A percentile compares a stretch with the other conserved stretches of the same genome.
Conservation (phyloP, 495 filamentous ascomycete species). For the Tirmania nivea region DNA sequence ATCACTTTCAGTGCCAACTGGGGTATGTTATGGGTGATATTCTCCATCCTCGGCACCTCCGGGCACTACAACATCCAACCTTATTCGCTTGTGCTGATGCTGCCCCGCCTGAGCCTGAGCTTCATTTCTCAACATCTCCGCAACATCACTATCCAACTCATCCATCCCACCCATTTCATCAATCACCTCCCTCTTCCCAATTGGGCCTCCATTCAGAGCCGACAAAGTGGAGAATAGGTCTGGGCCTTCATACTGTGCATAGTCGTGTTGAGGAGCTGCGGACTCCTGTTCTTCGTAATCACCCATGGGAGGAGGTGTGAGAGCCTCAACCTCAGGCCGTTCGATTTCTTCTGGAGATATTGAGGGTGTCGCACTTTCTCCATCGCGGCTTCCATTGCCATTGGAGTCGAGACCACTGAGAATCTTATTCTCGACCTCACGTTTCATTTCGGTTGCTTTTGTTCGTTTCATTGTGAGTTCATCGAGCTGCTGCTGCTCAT, state of each 20-base stretch:
- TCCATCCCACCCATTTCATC: constrained; percentile 40
- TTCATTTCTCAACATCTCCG: constrained; percentile 49
- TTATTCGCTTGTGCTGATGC: constrained; percentile 12
- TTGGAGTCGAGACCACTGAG: constrained; percentile 47
- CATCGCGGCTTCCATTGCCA: constrained; percentile 23
- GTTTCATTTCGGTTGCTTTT: constrained; percentile 52
- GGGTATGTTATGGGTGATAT: neutral
- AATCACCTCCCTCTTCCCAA: constrained; percentile 53
- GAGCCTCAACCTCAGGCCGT: constrained; percentile 58
- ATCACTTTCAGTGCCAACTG: no score
- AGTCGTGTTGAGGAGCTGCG: constrained; percentile 13
- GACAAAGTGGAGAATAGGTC: constrained; percentile 33
- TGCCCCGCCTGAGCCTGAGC: constrained; percentile 10
- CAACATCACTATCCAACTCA: constrained; percentile 62
- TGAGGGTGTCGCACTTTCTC: constrained; percentile 20
- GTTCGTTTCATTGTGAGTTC: constrained; percentile 38
- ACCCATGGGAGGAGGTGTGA: constrained; percentile 47
- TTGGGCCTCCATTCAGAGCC: constrained; percentile 21
- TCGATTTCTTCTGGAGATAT: constrained; percentile 29
- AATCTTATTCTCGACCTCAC: constrained; percentile 72
- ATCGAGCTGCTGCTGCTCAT: constrained; percentile 40
- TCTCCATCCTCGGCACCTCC: neutral
- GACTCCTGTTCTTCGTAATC: constrained; percentile 11
- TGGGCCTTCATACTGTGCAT: constrained; percentile 22
- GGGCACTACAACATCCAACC: constrained; percentile 6